Evolutionary conservation across 257 asterid species (phyloP).

Genomic region (Petrea volubilis): DNA sequence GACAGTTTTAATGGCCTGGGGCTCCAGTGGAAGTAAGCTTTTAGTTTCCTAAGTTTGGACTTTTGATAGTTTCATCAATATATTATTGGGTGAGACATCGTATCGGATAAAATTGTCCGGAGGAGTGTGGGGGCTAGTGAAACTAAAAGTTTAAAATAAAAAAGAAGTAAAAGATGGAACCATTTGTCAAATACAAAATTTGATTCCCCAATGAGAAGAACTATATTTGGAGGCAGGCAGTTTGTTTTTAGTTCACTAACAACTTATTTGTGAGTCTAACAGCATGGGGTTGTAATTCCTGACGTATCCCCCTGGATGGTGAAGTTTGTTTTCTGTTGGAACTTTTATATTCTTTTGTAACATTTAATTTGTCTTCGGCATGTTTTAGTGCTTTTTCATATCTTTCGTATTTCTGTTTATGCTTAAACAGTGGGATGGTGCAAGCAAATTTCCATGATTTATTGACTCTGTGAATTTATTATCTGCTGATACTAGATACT

Average conservation of each 20-base stretch:
- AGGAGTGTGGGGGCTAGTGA: background rate
- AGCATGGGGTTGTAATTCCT: background rate
- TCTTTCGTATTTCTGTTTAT: background rate
- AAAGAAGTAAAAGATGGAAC: background rate
- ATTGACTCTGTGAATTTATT: background rate
- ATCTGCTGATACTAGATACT: background rate
- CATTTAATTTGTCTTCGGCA: background rate
- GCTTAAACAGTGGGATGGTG: conserved; percentile 21
- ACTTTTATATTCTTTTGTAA: background rate
- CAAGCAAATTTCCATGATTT: background rate
- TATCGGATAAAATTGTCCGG: background rate
- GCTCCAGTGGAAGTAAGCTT: background rate
- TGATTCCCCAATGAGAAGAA: background rate
- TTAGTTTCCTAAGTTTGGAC: background rate
- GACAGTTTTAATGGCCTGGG: conserved; percentile 2
- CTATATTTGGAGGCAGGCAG: background rate
- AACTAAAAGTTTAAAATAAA: background rate
- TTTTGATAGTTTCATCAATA: background rate
- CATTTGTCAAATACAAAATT: background rate
- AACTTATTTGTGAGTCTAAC: background rate
- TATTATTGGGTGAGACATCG: background rate
- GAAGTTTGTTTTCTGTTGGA: background rate
- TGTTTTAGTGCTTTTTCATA: background rate
- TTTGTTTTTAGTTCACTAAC: background rate
- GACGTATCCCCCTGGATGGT: background rate